phyloP scores from a whole-genome alignment of 352 stramenopile genomes.

The Phytophthora pseudosyringae region DNA sequence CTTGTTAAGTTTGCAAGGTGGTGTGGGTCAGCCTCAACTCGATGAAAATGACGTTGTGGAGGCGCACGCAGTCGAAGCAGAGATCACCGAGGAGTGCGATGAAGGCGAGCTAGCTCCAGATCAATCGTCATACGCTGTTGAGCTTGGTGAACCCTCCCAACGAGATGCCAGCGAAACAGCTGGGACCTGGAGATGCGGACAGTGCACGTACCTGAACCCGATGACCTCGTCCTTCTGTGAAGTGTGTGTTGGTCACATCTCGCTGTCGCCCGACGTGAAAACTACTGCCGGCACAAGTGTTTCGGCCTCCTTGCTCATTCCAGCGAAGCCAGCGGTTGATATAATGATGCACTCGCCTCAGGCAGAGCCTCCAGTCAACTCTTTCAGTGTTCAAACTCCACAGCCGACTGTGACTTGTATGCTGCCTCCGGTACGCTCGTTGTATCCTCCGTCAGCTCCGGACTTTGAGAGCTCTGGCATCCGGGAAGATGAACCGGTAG shows the following conservation, averaged over 20 bases:
- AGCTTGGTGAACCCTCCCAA: constrained; percentile 9
- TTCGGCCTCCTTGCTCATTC: constrained; percentile 27
- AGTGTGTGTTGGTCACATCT: constrained; percentile 66
- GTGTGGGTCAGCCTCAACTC: background rate
- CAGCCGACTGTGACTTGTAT: constrained; percentile 13
- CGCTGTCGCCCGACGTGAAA: constrained; percentile 39
- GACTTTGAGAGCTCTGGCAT: constrained; percentile 24
- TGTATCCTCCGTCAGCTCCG: constrained; percentile 37
- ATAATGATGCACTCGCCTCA: constrained; percentile 4
- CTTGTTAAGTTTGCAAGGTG: constrained; percentile 28
- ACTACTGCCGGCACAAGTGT: constrained; percentile 23
- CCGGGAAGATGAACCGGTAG: constrained; percentile 8
- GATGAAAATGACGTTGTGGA: constrained; percentile 34
- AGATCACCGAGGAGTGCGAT: constrained; percentile 30
- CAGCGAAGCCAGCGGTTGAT: constrained; percentile 26
- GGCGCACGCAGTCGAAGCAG: constrained; percentile 49
- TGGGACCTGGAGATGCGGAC: constrained; percentile 55
- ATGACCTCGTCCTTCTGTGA: constrained; percentile 67
- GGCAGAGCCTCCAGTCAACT: constrained; percentile 1
- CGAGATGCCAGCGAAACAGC: background rate
- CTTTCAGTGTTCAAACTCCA: background rate
- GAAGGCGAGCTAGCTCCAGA: constrained; percentile 12
- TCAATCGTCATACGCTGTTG: constrained; percentile 5
- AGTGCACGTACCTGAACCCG: constrained; percentile 68
- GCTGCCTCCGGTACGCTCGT: constrained; percentile 8